phyloP scores from a whole-genome alignment of 305 asterid species.

The Rubia tinctorum region DNA sequence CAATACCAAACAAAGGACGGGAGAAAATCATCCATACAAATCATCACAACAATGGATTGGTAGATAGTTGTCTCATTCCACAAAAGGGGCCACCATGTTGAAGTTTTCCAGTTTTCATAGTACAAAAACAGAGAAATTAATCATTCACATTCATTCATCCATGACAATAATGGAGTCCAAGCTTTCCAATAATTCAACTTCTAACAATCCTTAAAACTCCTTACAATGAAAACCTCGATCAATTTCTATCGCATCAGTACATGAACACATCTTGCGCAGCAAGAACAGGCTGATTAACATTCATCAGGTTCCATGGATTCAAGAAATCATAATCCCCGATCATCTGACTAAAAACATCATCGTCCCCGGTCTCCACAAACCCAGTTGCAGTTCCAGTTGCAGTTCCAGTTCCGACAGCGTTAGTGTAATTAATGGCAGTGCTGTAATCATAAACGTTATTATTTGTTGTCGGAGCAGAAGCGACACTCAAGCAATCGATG shows the following conservation, averaged over 20 bases:
- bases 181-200: background rate
- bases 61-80: background rate
- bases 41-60: background rate
- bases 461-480: background rate
- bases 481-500: constrained; percentile 22
- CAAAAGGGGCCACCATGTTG: background rate
- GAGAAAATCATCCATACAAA: background rate
- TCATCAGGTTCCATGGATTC: constrained; percentile 27
- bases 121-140: background rate
- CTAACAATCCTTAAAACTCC: background rate
- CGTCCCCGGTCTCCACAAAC: constrained; percentile 13
- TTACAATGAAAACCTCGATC: background rate
- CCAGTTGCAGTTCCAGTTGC: background rate
- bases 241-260: constrained; percentile 11
- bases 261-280: constrained; percentile 31
- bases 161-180: background rate
- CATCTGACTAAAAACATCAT: background rate
- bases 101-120: background rate
- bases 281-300: constrained; percentile 32
- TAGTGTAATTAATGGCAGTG: background rate
- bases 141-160: background rate
- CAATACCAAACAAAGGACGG: background rate
- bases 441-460: background rate
- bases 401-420: background rate
- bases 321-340: constrained; percentile 22